A percentile compares a stretch with the other conserved stretches of the same genome.
Conservation (phyloP, 2,329 filamentous ascomycete genomes). For the Talaromyces piceae region DNA sequence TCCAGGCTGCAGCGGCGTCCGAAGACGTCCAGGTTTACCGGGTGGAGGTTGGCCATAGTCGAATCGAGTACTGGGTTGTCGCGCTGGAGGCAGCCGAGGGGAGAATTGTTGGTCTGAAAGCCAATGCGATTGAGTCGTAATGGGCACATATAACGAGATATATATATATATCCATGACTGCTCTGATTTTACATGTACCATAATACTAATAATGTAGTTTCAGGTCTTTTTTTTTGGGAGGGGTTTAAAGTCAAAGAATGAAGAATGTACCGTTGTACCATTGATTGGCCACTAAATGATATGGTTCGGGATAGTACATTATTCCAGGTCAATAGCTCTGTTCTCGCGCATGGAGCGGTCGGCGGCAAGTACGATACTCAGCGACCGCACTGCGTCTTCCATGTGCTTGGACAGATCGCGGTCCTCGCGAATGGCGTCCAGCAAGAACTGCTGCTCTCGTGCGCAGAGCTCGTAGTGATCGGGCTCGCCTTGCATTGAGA, state of each 20-base stretch:
- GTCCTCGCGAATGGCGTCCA: slow-evolving; percentile 12
- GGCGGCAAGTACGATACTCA: slow-evolving; percentile 14
- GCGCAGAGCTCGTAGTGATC: slow-evolving; percentile 16
- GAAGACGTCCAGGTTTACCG: slow-evolving; percentile 66
- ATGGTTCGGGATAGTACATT: background rate
- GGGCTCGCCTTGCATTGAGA: slow-evolving; percentile 13
- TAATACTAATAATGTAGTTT: too few relatives aligned
- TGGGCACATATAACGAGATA: too few relatives aligned
- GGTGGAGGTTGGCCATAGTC: slow-evolving; percentile 54
- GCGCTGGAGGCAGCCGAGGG: slow-evolving; percentile 52
- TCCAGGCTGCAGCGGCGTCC: slow-evolving; percentile 35
- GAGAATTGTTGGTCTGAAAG: slow-evolving; percentile 69
- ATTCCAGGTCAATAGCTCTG: slow-evolving; percentile 13
- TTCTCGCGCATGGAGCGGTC: slow-evolving; percentile 14
- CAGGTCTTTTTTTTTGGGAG: too few relatives aligned
- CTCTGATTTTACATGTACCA: too few relatives aligned
- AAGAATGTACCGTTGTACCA: background rate
- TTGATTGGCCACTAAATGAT: background rate
- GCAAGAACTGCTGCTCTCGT: slow-evolving; percentile 14
- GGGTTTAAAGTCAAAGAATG: too few relatives aligned
- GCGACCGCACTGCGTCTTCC: slow-evolving; percentile 14
- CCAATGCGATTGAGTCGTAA: slow-evolving; percentile 65
- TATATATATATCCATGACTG: too few relatives aligned
- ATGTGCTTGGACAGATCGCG: slow-evolving; percentile 13
- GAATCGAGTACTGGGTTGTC: slow-evolving; percentile 74